These are phyloP conservation scores for Saccharum officinarum DNA, from an alignment of 176 grass and related monocot genomes.

Conservation along the genomic window DNA sequence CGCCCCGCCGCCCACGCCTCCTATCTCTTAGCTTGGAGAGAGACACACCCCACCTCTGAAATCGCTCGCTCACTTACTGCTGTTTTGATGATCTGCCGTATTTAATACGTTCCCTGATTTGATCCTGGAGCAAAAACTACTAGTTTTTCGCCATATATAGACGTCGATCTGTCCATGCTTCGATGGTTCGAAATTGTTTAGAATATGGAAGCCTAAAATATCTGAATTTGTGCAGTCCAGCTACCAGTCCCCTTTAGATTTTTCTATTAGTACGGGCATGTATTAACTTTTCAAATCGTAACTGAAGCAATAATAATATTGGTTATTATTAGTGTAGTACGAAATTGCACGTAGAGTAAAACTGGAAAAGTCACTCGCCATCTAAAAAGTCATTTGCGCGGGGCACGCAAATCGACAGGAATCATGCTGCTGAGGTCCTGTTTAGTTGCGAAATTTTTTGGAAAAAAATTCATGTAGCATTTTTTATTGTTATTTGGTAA, in stretches of 20 bases:
- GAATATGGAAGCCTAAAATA: background rate
- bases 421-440: constrained; percentile 20
- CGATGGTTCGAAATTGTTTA: background rate
- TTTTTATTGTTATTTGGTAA: too few species aligned
- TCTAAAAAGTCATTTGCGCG: background rate
- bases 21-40: background rate
- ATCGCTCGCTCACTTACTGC: background rate
- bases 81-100: background rate
- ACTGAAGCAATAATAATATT: background rate
- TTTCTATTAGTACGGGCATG: background rate
- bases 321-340: background rate
- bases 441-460: too few species aligned
- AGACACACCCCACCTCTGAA: constrained; percentile 6
- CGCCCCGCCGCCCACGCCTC: background rate
- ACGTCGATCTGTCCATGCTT: constrained; percentile 23
- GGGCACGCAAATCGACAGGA: constrained; percentile 20
- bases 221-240: background rate
- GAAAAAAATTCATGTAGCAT: too few species aligned
- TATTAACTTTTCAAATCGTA: background rate
- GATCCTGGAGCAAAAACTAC: background rate
- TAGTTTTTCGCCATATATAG: background rate
- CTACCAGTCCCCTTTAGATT: background rate
- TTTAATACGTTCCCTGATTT: constrained; percentile 26
- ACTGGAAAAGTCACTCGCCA: background rate
- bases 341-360: constrained; percentile 30